A percentile compares a stretch with the other conserved stretches of the same genome.
Conservation (phyloP, 148 eudicot genomes). For the Salicornia ramosissima region DNA sequence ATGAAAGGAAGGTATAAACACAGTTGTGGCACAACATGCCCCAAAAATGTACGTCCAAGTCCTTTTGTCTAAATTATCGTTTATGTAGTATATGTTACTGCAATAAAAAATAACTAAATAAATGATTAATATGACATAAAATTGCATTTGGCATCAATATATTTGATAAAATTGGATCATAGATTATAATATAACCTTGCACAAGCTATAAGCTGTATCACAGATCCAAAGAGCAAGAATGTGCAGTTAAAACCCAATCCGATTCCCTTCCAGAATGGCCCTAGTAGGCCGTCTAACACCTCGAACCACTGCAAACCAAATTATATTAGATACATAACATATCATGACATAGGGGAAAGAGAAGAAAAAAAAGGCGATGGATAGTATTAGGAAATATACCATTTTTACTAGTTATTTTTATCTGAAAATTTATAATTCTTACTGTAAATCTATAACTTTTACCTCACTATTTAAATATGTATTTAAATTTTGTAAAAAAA, state of each 20-base stretch:
- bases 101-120: not conserved
- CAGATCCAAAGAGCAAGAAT: slow-evolving; percentile 68
- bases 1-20: slow-evolving; percentile 64
- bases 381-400: too few relatives aligned
- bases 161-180: not conserved
- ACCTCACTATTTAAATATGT: too few relatives aligned
- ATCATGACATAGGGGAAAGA: not conserved
- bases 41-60: slow-evolving; percentile 83
- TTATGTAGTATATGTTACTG: slow-evolving; percentile 73
- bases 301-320: slow-evolving; percentile 59
- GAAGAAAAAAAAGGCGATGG: not conserved
- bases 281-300: slow-evolving; percentile 64
- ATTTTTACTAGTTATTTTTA: too few relatives aligned
- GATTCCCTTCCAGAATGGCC: slow-evolving; percentile 53
- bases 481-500: too few relatives aligned
- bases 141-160: not conserved
- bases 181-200: slow-evolving; percentile 41
- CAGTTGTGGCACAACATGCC: slow-evolving; percentile 73
- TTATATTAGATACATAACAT: not conserved
- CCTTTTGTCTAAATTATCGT: slow-evolving; percentile 61
- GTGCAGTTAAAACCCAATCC: slow-evolving; percentile 66
- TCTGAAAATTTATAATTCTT: too few relatives aligned
- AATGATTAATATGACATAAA: too few relatives aligned
- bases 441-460: too few relatives aligned
- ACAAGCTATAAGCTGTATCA: slow-evolving; percentile 76